These are phyloP conservation scores for Echinochloa phyllopogon DNA, from an alignment of 176 grass and related monocot genomes.

Conservation along the genomic window DNA sequence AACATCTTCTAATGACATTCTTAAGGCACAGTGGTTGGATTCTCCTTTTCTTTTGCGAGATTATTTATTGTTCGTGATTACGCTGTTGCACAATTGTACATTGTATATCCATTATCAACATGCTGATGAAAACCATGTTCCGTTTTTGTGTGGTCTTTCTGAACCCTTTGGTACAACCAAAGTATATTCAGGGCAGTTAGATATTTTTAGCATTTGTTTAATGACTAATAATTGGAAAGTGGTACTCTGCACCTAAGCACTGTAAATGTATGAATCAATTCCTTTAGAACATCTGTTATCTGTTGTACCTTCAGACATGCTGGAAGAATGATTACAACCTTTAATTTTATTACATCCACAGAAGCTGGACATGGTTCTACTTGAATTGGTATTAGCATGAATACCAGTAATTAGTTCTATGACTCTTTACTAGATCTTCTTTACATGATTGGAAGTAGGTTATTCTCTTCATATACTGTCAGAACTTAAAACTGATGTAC, in stretches of 20 bases:
- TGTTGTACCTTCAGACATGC: background rate
- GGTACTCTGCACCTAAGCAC: slow-evolving; percentile 8
- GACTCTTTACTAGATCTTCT: slow-evolving; percentile 14
- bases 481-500: slow-evolving; percentile 4
- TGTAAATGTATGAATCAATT: background rate
- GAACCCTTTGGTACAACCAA: background rate
- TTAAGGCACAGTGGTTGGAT: slow-evolving; percentile 10
- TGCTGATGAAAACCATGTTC: background rate
- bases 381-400: background rate
- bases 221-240: background rate
- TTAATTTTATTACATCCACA: background rate
- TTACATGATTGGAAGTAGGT: slow-evolving; percentile 9
- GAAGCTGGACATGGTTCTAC: background rate
- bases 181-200: background rate
- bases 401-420: slow-evolving; percentile 17
- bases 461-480: slow-evolving; percentile 32
- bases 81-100: background rate
- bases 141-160: background rate
- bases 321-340: background rate
- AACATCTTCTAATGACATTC: background rate
- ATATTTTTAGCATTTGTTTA: slow-evolving; percentile 19
- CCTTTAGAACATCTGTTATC: background rate
- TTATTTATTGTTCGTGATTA: slow-evolving; percentile 1
- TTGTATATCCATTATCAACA: background rate
- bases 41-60: background rate